A percentile compares a stretch with the other conserved stretches of the same genome.
phyloP scores from a whole-genome alignment of 768 basidiomycete genomes.

The Suillus subaureus region DNA sequence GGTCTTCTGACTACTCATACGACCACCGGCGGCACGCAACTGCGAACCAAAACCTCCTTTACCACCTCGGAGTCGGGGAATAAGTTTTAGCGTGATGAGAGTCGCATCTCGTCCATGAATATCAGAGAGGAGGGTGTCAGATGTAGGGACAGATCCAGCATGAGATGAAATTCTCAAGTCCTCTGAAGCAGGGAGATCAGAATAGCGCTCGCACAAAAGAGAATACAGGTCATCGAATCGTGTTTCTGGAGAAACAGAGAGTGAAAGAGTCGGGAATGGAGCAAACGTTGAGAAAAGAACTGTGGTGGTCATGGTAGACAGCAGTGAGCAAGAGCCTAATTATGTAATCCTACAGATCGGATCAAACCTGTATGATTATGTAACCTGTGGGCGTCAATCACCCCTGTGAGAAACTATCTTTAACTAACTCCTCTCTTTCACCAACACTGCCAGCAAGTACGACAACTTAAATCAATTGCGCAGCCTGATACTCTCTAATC shows the following conservation, averaged over 20 bases:
- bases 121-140: conserved; percentile 37
- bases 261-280: conserved; percentile 58
- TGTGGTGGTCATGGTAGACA: conserved; percentile 45
- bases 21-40: conserved; percentile 93
- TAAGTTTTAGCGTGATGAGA: conserved; percentile 71
- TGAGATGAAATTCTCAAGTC: conserved; percentile 45
- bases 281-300: conserved; percentile 62
- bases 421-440: neutral
- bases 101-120: conserved; percentile 33
- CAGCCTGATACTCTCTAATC: neutral
- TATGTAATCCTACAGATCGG: conserved; percentile 9
- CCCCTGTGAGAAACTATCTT: neutral
- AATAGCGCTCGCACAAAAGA: conserved; percentile 48
- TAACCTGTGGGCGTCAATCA: neutral
- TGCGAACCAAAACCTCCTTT: conserved; percentile 99
- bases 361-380: conserved; percentile 10
- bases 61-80: conserved; percentile 78
- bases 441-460: neutral
- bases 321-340: neutral
- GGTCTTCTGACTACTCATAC: conserved; percentile 96
- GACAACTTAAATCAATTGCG: neutral
- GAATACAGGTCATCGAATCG: conserved; percentile 43
- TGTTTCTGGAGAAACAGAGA: conserved; percentile 45
- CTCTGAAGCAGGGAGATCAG: conserved; percentile 45
- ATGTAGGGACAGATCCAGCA: conserved; percentile 33